Conservation (phyloP, 2,329 filamentous ascomycete species). For the Cladophialophora immunda region DNA sequence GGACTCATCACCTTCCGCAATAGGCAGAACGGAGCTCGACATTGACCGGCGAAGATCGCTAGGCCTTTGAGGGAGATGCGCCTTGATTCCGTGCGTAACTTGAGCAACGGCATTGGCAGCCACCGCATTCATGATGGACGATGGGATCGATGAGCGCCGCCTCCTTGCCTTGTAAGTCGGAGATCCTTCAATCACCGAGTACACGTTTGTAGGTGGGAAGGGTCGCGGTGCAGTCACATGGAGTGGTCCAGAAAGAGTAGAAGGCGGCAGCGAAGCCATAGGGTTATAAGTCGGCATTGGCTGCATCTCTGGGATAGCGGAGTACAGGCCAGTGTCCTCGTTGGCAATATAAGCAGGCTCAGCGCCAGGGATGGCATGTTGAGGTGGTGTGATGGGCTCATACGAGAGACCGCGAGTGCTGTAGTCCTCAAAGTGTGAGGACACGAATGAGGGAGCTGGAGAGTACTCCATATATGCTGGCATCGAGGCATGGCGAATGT, state of each 20-base stretch:
- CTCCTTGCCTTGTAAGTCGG: conserved; percentile 98
- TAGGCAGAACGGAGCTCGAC: conserved; percentile 83
- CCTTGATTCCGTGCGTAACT: conserved; percentile 52
- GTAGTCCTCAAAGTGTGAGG: conserved; percentile 98
- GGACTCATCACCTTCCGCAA: conserved; percentile 80
- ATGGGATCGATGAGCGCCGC: conserved; percentile 90
- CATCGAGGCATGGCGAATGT: conserved; percentile 98
- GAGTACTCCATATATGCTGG: conserved; percentile 98
- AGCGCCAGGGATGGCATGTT: conserved; percentile 79
- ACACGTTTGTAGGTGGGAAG: conserved; percentile 80
- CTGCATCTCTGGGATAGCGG: conserved; percentile 88
- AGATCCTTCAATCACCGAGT: conserved; percentile 96
- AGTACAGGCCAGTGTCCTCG: conserved; percentile 95
- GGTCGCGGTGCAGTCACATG: conserved; percentile 75
- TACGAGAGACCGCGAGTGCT: conserved; percentile 95
- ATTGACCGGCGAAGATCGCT: conserved; percentile 92
- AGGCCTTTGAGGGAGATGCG: conserved; percentile 75
- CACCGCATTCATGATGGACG: conserved; percentile 76
- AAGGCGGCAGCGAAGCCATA: conserved; percentile 89
- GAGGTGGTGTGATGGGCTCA: conserved; percentile 94
- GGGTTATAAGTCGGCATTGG: conserved; percentile 80
- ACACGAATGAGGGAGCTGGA: conserved; percentile 95
- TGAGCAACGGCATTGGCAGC: conserved; percentile 62
- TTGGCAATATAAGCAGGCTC: conserved; percentile 98
- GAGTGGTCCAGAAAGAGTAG: conserved; percentile 76